Base-by-base conservation (phyloP, 2,329 filamentous ascomycete species). In the Fusarium nematophilum region DNA sequence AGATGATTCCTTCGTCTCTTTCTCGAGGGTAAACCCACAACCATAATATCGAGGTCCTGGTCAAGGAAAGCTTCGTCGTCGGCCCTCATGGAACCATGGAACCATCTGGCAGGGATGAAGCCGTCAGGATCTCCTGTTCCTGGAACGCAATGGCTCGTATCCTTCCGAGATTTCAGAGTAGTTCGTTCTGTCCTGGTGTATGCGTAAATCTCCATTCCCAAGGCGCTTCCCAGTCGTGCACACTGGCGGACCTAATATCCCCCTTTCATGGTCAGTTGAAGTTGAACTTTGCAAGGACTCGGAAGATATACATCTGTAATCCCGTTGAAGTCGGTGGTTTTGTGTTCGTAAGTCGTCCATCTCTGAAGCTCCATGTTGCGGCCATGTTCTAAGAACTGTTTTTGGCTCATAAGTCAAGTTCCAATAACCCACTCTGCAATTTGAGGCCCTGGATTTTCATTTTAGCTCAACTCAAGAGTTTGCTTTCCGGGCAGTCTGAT, bases 151-250 rank as follows among this genome's bases (percentile, higher is more conserved):
- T n/a, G 15, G 9, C 42, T 45, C 4, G 15, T 26, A 11, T 53
- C 49, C 9, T 45, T 37, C 11, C 42, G 82, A 10, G 83, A 85
- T 50, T 86, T 85, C 0, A 83, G 79, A 0, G 87, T 90, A 3
- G 77, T 65, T 30, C 85, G 83, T 1, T 86, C 83, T 2, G 79
- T 82, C 0, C 85, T 83, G 1, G 89, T 91, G 72, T 87, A 90
- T 2, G 87, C 89, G 63, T 89, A 78, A 1, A 92, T 82, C 37
- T 85, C 78, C 83, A 89, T 88, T 5, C 88, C 89, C 67, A 89
- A 72, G 5, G 85, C 84, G n/a, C 79, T 75, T 4, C 81, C 81
- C 8, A 89, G 78, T 5, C 75, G 70, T 5, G 75, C 79, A 43
- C 66, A 67, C 40, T 80, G 77, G 3, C 79, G 72, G 4, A 13